Evolutionary conservation across 805 yeast genomes (phyloP), one percentile per base, ranked within the genome.

Genomic region (Sugiyamaella marilandica): DNA sequence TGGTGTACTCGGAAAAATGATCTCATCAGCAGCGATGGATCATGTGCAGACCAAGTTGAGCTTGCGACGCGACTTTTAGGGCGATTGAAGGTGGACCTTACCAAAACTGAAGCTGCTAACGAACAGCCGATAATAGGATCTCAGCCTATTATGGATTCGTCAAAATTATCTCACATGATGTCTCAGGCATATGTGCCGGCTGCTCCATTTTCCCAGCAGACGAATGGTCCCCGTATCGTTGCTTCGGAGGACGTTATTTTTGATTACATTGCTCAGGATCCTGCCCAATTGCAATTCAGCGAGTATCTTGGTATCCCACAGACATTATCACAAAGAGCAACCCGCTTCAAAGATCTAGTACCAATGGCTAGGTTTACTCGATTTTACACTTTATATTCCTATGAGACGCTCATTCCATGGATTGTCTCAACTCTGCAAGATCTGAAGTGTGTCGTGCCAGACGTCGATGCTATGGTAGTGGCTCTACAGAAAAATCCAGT

Each of bases 61-160:
- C 65, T 84, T 31, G 80, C 85, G 0, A 71, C 78, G 2, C 73
- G 73, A 50, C 61, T 84, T 45, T 65, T 83, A 53, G 74, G 76
- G 32, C 78, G 74, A 32, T 68, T 84, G 49, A 78, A 75, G 53
- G 74, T 84, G 44, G 80, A 62, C 24, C 16, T 47, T 5, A 19
- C 18, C 37, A 43, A 26, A 19, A 36, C 47, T 5, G 33, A 46
- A 11, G 35, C 49, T 44, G 35, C 41, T 31, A n/a, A 26, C 31
- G 41, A 33, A 16, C 44, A 41, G 8, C 24, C 47, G 19, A n/a
- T 43, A 11, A 41, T 49, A 14, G 46, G 53, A 21, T 46, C 52
- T 16, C 58, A 53, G 47, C 52, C 56, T 14, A 43, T 48, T 7
- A 14, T 52, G 24, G 26, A 39, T 26, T 31, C 26, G 4, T 31